A percentile compares a stretch with the other conserved stretches of the same genome.
Evolutionary conservation across 352 stramenopile species (phyloP).

Genomic region (Phytophthora idaei): DNA sequence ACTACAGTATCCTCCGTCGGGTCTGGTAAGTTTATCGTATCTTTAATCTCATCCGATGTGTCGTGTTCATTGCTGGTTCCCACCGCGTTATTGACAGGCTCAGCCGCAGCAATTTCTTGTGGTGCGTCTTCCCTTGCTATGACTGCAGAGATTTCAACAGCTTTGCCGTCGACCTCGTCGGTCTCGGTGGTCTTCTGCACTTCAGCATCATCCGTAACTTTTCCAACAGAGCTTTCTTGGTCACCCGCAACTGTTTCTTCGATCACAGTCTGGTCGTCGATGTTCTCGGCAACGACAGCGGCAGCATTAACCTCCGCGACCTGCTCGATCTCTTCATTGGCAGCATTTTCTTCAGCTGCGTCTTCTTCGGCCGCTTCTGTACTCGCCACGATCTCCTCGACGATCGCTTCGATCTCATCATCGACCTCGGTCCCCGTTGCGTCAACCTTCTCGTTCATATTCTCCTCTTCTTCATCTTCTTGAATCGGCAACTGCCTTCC

Average conservation of each 20-base stretch:
- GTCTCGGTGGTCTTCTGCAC: not conserved
- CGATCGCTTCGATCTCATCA: not conserved
- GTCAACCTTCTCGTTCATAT: not conserved
- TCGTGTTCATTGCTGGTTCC: not conserved
- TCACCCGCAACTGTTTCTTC: not conserved
- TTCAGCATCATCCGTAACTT: not conserved
- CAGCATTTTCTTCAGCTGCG: not conserved
- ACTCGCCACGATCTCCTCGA: not conserved
- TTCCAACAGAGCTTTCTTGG: not conserved
- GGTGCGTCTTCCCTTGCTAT: not conserved
- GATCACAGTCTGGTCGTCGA: not conserved
- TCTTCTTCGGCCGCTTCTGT: not conserved
- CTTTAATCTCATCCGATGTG: not conserved
- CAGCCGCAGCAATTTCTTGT: not conserved
- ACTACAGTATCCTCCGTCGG: not conserved
- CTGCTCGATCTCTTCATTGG: not conserved
- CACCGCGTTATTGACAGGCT: not conserved
- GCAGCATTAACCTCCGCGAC: not conserved
- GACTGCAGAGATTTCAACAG: not conserved
- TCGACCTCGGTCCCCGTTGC: not conserved
- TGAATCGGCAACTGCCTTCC: constrained; percentile 19
- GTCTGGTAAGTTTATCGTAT: not conserved
- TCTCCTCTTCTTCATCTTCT: constrained; percentile 13
- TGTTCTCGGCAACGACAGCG: not conserved
- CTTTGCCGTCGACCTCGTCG: constrained; percentile 2